Evolutionary conservation across 2,329 filamentous ascomycete genomes (phyloP), one percentile per base, ranked within the genome.

Genomic region (Aspergillus candidus): DNA sequence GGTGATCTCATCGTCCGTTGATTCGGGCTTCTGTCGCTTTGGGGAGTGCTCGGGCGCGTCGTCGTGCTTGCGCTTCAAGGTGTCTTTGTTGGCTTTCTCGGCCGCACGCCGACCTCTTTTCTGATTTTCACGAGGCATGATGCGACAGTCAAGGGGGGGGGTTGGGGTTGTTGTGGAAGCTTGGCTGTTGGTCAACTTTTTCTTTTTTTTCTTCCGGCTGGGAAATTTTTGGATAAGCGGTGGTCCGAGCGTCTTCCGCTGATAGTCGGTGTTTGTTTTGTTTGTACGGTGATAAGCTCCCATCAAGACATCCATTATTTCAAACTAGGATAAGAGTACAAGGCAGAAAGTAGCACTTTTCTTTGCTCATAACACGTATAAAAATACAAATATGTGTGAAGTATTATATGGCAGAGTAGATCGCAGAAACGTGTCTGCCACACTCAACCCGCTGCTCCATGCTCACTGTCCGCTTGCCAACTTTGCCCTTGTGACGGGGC

Each of bases 381-480:
- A 48, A 42, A 43, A 50, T 47, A 50, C 27, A 39, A 32, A 33
- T 48, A 52, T 41, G 38, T 43, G 45, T 56, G 7, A 33, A 18
- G 33, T 15, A 40, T 64, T 59, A 80, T 31, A 75, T 69, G 5
- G 72, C 72, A 32, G 88, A 94, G 68, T 93, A 97, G 4, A 95
- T 84, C 12, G 83, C 88, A 44, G 86, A 91, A 11, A 90, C 83
- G 51, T 80, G 82, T 50, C 86, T 78, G 13, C 91, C 91, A 62
- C 90, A 96, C 64, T 93, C 88, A 10, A 95, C 82, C 55, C 82
- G 82, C 71, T 96, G 91, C 71, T 95, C 89, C 53, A 94, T 71
- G 43, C 76, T 83, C 12, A 85, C 83, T 61, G 76, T 86, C 58
- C 84, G 74, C 2, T 86, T 86, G 2, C 78, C 79, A 6, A 93